Conservation (phyloP, 2,329 filamentous ascomycete genomes). For the Beauveria medogensis region DNA sequence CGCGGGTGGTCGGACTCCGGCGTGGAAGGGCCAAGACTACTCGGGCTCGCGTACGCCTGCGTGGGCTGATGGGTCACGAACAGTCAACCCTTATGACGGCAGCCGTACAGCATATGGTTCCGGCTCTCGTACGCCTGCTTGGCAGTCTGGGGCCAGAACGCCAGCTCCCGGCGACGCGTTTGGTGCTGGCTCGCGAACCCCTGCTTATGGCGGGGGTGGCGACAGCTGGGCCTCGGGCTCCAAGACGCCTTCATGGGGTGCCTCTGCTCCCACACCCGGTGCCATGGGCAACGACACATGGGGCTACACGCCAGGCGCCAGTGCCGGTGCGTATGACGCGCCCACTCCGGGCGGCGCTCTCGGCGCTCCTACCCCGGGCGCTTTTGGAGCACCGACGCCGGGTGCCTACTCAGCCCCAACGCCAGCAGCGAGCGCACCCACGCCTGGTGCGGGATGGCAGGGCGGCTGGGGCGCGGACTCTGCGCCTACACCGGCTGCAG, state of each 20-base stretch:
- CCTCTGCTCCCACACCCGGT: slow-evolving; percentile 49
- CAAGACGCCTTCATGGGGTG: slow-evolving; percentile 69
- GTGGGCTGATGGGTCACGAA: slow-evolving; percentile 61
- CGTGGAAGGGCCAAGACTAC: slow-evolving; percentile 48
- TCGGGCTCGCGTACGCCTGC: slow-evolving; percentile 59
- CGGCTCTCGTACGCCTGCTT: slow-evolving; percentile 64
- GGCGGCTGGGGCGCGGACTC: slow-evolving; percentile 53
- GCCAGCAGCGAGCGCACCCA: slow-evolving; percentile 57
- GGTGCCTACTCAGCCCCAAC: slow-evolving; percentile 60
- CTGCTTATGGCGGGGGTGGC: slow-evolving; percentile 46
- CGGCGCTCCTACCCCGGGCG: slow-evolving; percentile 53
- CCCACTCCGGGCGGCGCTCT: slow-evolving; percentile 55
- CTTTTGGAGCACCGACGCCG: slow-evolving; percentile 62
- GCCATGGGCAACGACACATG: slow-evolving; percentile 51
- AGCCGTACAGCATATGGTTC: slow-evolving; percentile 71
- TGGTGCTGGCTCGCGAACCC: slow-evolving; percentile 60
- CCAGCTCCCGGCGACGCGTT: slow-evolving; percentile 54
- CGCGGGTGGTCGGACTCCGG: slow-evolving; percentile 51
- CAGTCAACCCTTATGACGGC: slow-evolving; percentile 64
- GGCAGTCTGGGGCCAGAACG: slow-evolving; percentile 71
- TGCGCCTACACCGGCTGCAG: slow-evolving; percentile 58
- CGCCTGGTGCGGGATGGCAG: slow-evolving; percentile 57
- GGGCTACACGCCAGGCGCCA: slow-evolving; percentile 48
- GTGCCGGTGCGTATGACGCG: slow-evolving; percentile 54
- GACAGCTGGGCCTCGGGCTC: slow-evolving; percentile 61